phyloP scores from a whole-genome alignment of 768 basidiomycete genomes.

The Xerocomus spinulosus region DNA sequence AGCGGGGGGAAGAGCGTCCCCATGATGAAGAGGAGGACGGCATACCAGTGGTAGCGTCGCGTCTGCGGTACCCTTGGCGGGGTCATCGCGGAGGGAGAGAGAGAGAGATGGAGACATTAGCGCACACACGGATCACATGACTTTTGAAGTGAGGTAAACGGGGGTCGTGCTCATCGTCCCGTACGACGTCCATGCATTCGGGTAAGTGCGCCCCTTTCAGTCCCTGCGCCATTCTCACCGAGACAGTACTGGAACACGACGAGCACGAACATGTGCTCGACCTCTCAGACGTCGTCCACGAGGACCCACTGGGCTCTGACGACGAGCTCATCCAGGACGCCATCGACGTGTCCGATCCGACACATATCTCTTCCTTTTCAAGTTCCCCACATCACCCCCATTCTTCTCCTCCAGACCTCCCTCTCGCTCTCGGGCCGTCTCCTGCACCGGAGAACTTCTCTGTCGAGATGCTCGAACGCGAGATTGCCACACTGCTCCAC shows the following conservation, averaged over 20 bases:
- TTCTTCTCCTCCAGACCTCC: conserved; percentile 25
- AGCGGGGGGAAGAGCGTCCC: conserved; percentile 92
- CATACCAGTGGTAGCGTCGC: conserved; percentile 74
- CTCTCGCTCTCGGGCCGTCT: conserved; percentile 37
- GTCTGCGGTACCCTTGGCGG: conserved; percentile 53
- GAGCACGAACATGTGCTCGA: conserved; percentile 60
- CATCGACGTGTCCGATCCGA: conserved; percentile 30
- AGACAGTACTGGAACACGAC: conserved; percentile 44
- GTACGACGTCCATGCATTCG: conserved; percentile 14
- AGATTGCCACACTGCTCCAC: conserved; percentile 69
- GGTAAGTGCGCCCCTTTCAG: conserved; percentile 13
- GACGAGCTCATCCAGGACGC: conserved; percentile 33
- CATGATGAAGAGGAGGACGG: conserved; percentile 75
- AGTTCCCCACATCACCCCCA: conserved; percentile 12
- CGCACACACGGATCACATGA: conserved; percentile 21
- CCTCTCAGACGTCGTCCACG: conserved; percentile 82
- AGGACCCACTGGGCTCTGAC: conserved; percentile 66
- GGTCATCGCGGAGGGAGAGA: conserved; percentile 21
- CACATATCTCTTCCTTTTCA: conserved; percentile 28
- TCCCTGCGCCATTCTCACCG: background rate
- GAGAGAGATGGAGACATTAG: background rate
- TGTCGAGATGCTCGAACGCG: conserved; percentile 72
- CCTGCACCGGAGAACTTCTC: conserved; percentile 48
- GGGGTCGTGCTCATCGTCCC: conserved; percentile 19
- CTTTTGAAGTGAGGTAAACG: conserved; percentile 26